Conservation (phyloP, 345 rosid genomes). For the Populus alba region DNA sequence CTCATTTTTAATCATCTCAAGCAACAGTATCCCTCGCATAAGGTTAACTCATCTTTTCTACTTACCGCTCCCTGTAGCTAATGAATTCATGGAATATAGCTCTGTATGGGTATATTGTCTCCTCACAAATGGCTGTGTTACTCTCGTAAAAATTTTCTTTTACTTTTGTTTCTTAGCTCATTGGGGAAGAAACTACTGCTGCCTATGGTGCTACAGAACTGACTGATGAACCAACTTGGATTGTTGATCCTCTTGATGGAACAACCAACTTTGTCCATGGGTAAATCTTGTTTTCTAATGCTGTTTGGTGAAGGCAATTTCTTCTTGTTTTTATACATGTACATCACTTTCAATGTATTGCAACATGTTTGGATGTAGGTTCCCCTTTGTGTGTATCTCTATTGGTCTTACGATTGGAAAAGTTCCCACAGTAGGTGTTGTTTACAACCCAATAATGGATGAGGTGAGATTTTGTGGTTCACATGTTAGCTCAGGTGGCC, state of each 20-base stretch:
- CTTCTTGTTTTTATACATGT: not conserved
- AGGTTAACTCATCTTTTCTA: constrained; percentile 38
- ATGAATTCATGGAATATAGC: not conserved
- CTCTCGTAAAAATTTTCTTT: not conserved
- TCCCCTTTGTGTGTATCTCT: constrained; percentile 84
- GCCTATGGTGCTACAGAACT: constrained; percentile 66
- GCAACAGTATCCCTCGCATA: constrained; percentile 59
- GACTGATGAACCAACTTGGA: constrained; percentile 97
- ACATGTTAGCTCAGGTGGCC: not conserved
- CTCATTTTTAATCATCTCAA: constrained; percentile 79
- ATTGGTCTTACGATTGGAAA: constrained; percentile 90
- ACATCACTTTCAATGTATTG: constrained; percentile 5
- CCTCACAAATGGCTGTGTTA: not conserved
- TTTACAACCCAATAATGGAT: constrained; percentile 84
- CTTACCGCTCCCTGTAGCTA: not conserved
- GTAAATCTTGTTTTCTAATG: constrained; percentile 32
- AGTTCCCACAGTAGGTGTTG: constrained; percentile 82
- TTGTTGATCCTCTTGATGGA: constrained; percentile 99
- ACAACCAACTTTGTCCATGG: constrained; percentile 97
- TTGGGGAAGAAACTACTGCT: constrained; percentile 97
- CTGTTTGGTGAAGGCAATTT: constrained; percentile 11
- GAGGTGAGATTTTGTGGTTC: constrained; percentile 54
- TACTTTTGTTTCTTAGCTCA: constrained; percentile 50
- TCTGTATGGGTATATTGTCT: not conserved
- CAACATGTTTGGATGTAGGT: constrained; percentile 41